Evolutionary conservation across 2,329 filamentous ascomycete genomes (phyloP), one percentile per base, ranked within the genome.

Genomic region (Xylaria multiplex): DNA sequence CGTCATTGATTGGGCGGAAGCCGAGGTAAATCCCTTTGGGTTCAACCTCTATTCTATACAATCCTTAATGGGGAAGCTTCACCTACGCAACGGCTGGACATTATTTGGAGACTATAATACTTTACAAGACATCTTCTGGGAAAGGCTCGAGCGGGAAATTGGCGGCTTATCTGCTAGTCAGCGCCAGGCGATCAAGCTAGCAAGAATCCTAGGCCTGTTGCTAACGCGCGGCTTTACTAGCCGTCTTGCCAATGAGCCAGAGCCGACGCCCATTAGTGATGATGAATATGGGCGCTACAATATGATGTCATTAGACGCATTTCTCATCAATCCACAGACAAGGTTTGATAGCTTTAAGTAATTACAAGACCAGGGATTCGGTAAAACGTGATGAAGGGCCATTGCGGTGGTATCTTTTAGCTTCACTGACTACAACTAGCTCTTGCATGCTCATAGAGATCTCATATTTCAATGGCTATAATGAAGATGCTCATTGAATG

Each of bases 1-100:
- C 2, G 79, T 82, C 7, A 73, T 82, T 61, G 79, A 81, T 72
- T 83, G 78, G 79, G 77, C 80, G 0, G 78, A 82, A 69, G 77
- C 79, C 2, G 73, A 77, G 54, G 74, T 81, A 30, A 59, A 74
- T n/a, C 79, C 80, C 7, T 82, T 82, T 66, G 79, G 80, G 3
- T 37, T 76, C 0, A 81, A 81, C 55, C 71, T 82, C 1, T 69
- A 80, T 62, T 77, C 76, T 13, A 64, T 80, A 1, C 69, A 81
- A 59, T 43, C 37, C 46, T 62, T 82, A 19, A 77, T 71, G 35
- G 72, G 77, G 27, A 75, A 77, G 62, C 59, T 81, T n/a, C 75
- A 81, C 61, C 65, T 81, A 3, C 69, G 68, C 16, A 69, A 76
- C 37, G 79, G 79, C 49, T 79, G 75, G 76, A 72, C 56, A 1